Evolutionary conservation across 192 early-diverging fungal species (phyloP).

Genomic region (Coemansia sp.): DNA sequence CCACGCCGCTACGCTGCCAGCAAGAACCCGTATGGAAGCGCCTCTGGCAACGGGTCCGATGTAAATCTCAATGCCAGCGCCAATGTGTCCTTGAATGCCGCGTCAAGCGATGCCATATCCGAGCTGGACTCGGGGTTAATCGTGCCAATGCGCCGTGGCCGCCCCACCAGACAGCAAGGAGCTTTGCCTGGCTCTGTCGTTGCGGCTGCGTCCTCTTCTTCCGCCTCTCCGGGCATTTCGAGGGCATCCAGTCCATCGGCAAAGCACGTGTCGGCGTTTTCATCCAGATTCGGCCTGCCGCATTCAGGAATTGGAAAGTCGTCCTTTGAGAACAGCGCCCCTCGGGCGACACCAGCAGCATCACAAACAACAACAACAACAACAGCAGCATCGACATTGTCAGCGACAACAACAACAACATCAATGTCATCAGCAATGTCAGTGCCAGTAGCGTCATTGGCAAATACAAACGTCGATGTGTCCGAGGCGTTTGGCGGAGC

Average conservation of each 20-base stretch:
- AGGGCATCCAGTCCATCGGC: background rate
- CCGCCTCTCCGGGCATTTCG: slow-evolving; percentile 1
- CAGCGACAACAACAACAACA: background rate
- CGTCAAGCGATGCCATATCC: slow-evolving; percentile 30
- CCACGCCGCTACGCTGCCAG: slow-evolving; percentile 31
- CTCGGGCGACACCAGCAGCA: background rate
- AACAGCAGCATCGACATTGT: background rate
- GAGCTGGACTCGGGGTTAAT: slow-evolving; percentile 52
- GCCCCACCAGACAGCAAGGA: slow-evolving; percentile 56
- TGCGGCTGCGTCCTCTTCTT: background rate
- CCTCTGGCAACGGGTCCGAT: slow-evolving; percentile 36
- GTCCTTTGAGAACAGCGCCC: background rate
- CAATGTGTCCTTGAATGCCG: too few relatives aligned
- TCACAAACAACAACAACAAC: background rate
- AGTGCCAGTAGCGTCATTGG: too few relatives aligned
- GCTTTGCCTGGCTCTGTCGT: too few relatives aligned
- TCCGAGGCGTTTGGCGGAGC: too few relatives aligned
- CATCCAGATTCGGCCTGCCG: background rate
- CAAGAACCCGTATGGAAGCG: slow-evolving; percentile 13
- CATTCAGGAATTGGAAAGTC: background rate
- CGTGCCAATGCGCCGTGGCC: slow-evolving; percentile 86
- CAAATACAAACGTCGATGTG: too few relatives aligned
- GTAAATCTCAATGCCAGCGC: too few relatives aligned
- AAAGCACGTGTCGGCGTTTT: background rate
- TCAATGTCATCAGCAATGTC: background rate